Evolutionary conservation across 2,329 filamentous ascomycete species (phyloP), one percentile per base, ranked within the genome.

Genomic region (Cryphonectria japonica): DNA sequence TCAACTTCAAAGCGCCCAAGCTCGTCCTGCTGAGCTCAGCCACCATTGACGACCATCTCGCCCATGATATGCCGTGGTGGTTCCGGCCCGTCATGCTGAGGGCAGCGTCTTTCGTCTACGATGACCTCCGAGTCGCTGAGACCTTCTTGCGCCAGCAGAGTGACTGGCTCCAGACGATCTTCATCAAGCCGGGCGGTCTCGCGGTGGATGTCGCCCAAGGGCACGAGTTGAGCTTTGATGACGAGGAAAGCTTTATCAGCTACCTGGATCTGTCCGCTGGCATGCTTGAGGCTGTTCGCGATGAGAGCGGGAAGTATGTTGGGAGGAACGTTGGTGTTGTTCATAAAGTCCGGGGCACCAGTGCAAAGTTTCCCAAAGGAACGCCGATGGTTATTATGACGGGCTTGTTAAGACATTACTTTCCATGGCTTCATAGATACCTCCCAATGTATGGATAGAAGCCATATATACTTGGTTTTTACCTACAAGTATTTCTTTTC

Each of bases 281-380:
- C 0, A 87, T 87, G 85, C 78, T 86, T 26, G 84, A 87, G 75
- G 81, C 80, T 6, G 83, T 80, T 0, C 78, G 83, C 46, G 80
- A 80, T 57, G 69, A 73, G 14, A 75, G 78, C 2, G 77, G 76
- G 0, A 66, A 69, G 0, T 79, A 77, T 41, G 75, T 79, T 39
- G 68, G 67, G 37, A 71, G 69, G 67, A 77, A 76, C 71, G 75
- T 79, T 1, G 69, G 75, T n/a, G 75, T 79, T 16, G 66, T 77
- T 0, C 81, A 81, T n/a, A 57, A 57, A 57, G 13, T 57, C 11
- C 52, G 52, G 52, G 32, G 32, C 0, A 37, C 26, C 16, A 60
- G 72, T 9, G 81, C 80, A 6, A 79, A 75, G 46, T 80, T 83
- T 70, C 79, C 79, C 1, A 6, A 26, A 4, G 79, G 78, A 1